Evolutionary conservation across 2,329 filamentous ascomycete genomes (phyloP).

Genomic region (Didymella lethalis): DNA sequence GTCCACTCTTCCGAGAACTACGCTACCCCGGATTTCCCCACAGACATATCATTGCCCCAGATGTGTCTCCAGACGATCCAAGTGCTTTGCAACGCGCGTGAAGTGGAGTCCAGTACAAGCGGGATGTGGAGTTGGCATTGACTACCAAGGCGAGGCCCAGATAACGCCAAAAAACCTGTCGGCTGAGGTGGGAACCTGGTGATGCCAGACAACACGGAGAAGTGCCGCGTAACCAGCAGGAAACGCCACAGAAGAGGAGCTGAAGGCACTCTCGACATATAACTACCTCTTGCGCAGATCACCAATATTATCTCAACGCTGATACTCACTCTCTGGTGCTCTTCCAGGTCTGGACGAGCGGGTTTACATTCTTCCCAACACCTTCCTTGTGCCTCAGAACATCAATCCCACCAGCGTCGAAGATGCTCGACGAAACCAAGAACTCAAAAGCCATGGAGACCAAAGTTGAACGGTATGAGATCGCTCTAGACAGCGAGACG

Average conservation of each 20-base stretch:
- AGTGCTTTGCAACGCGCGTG: neutral
- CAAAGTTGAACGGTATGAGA: conserved; percentile 27
- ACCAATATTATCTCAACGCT: conserved; percentile 8
- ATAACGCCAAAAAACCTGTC: neutral
- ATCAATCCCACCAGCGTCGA: neutral
- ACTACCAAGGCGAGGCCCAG: neutral
- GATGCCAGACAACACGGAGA: neutral
- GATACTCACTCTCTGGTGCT: conserved; percentile 11
- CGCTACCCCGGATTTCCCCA: neutral
- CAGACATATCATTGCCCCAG: neutral
- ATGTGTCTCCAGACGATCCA: neutral
- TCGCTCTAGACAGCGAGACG: conserved; percentile 18
- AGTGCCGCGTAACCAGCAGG: neutral
- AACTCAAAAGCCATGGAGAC: conserved; percentile 18
- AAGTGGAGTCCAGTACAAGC: neutral
- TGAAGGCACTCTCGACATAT: neutral
- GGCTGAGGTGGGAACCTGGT: neutral
- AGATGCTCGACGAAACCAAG: conserved; percentile 15
- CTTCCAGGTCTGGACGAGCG: conserved; percentile 23
- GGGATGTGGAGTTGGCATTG: neutral
- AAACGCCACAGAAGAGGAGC: neutral
- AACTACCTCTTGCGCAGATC: conserved; percentile 3
- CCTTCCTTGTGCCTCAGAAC: neutral
- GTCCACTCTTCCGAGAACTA: neutral
- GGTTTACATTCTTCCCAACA: conserved; percentile 9